Base-by-base conservation (phyloP, 2,329 filamentous ascomycete genomes). In the Fusarium verrucosum region DNA sequence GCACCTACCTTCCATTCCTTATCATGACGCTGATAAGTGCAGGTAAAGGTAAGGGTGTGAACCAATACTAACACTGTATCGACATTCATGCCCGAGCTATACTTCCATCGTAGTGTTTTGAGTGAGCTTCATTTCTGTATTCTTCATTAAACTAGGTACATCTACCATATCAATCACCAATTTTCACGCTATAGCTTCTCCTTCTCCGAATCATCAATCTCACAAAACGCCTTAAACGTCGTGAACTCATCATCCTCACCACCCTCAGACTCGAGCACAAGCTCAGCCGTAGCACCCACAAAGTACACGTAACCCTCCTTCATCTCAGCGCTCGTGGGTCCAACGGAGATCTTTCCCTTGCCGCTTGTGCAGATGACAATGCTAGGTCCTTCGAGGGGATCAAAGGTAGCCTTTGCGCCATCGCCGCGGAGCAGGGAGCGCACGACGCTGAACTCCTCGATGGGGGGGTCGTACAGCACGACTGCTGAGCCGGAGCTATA, bases 221-320 rank as follows among this genome's bases (percentile, higher is more conserved):
- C 94, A 73, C 93, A 97, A 76, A 96, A 97, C 1, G 94, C 95
- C 81, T 94, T 95, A 82, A 96, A 99, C 0, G 91, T 94, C 23
- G 90, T 90, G 68, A 98, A 90, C 52, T 90, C 87, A 54, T 92
- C 89, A 23, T 87, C 87, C 1, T 83, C 79, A 0, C 74, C 82
- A 2, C 80, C 81, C 43, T 82, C 81, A 13, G 85, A 92, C 79
- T 97, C 90, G 46, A 98, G 79, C 4, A 94, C 85, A 32, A 91
- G 83, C 77, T 96, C 91, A 0, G 95, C 94, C 17, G 91, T 94
- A 4, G 95, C 91, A 3, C 95, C 95, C 5, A 97, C 91, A 72
- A 94, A 94, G 76, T 87, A 94, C 26, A 94, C 89, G 72, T 89
- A 88, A 0, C 91, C 91, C 72, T 89, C 85, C 75, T 87, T 85